Conservation (phyloP, 2,329 filamentous ascomycete genomes). For the Aspergillus ruber region DNA sequence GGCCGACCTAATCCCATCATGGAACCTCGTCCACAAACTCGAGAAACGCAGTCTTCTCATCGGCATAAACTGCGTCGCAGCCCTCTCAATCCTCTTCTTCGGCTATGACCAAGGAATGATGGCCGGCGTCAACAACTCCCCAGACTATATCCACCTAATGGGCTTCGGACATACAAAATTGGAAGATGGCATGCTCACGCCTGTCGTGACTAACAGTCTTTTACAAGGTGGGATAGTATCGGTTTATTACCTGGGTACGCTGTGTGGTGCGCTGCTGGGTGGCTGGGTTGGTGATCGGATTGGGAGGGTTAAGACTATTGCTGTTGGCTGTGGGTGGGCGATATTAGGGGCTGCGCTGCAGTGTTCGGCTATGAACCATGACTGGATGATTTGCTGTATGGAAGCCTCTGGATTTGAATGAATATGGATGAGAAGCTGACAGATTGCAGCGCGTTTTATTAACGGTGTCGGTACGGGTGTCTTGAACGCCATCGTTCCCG, state of each 20-base stretch:
- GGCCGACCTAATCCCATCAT: slow-evolving; percentile 34
- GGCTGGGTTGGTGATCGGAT: slow-evolving; percentile 59
- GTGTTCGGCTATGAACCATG: slow-evolving; percentile 57
- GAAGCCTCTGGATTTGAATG: background rate
- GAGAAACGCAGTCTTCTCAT: slow-evolving; percentile 53
- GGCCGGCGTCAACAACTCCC: slow-evolving; percentile 61
- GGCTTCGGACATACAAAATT: slow-evolving; percentile 55
- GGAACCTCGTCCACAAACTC: slow-evolving; percentile 48
- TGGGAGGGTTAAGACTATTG: slow-evolving; percentile 60
- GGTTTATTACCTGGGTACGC: slow-evolving; percentile 54
- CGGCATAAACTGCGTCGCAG: slow-evolving; percentile 58
- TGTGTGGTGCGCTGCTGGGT: slow-evolving; percentile 57
- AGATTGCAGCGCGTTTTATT: slow-evolving; percentile 46
- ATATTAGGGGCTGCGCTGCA: slow-evolving; percentile 59
- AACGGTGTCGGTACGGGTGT: slow-evolving; percentile 65
- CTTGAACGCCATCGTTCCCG: slow-evolving; percentile 63
- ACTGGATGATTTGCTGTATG: slow-evolving; percentile 64
- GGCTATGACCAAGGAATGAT: slow-evolving; percentile 53
- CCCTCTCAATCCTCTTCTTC: slow-evolving; percentile 63
- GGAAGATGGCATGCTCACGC: slow-evolving; percentile 36
- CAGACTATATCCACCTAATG: slow-evolving; percentile 60
- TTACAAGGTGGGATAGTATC: slow-evolving; percentile 59
- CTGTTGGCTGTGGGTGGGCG: slow-evolving; percentile 52
- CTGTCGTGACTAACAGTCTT: slow-evolving; percentile 54
- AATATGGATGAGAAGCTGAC: slow-evolving; percentile 1